Base-by-base conservation (phyloP, 2,329 filamentous ascomycete species). In the Apiospora sp. region DNA sequence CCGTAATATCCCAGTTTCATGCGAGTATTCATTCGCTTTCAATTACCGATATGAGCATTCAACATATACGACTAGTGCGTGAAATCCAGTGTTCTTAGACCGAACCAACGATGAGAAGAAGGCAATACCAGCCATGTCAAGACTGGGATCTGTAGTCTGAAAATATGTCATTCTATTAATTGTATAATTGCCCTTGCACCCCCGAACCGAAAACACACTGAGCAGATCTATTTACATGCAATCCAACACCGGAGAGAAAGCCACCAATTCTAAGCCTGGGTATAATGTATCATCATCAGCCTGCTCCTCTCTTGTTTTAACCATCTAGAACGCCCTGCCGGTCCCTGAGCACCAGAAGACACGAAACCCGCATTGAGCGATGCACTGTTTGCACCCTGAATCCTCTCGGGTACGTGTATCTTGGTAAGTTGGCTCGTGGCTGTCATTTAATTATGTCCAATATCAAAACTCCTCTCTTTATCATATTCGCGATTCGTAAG, bases 281-380 rank as follows among this genome's bases (percentile, higher is more conserved):
- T 64, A 64, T 64, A 64, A 64, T 22, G 58, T 64, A 41, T 24
- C n/a, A 49, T 64, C 58, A n/a, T 41, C 58, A 64, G 34, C 58
- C 30, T 41, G 34, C 58, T 64, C 22, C 19, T 37, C 37, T 41
- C 27, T 41, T 41, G 41, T 34, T 10, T 14, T n/a, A 41, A 64
- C 58, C 58, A 22, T 64, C 30, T 64, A 64, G 34, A 64, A 64
- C 58, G 58, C 58, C 58, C 19, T 64, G 34, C 58, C 19, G 41
- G 34, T 22, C 58, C 58, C 34, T 41, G 34, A 64, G 13, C 58
- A 41, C 58, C 58, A 37, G 24, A 64, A 22, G n/a, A 12, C 30
- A 64, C 30, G 16, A 64, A 64, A 64, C 30, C 30, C 6, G 54
- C 5, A 19, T 19, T 3, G 3, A 34, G 22, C 14, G 30, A 14